Base-by-base conservation (phyloP, 1,284 basidiomycete species). In the Cystobasidium sp. region DNA sequence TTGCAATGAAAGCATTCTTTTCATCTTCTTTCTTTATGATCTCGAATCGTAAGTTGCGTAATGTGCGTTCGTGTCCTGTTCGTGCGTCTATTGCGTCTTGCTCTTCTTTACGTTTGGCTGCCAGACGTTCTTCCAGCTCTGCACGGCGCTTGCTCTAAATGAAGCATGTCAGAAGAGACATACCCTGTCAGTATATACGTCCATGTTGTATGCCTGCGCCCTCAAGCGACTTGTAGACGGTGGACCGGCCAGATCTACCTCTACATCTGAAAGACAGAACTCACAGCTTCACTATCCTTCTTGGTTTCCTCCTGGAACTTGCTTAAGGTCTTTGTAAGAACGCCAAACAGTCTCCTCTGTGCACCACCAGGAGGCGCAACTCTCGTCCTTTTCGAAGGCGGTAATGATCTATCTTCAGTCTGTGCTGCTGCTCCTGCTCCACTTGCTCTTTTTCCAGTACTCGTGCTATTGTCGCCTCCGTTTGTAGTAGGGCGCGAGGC, bases 311-410 rank as follows among this genome's bases (percentile, higher is more conserved):
- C 58, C 44, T 78, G 77, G 14, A 78, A 77, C 46, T 77, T 78
- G 58, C 76, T 74, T 31, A 80, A 62, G 10, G 78, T 80, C 14
- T 72, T 74, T 46, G 76, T 75, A 68, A 80, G 68, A 14, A 80
- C 53, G 14, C 79, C 79, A 68, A 80, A 80, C 76, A 80, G 76
- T 18, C 79, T 47, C 53, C 74, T 66, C 6, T 78, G 70, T 58
- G 70, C 70, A 46, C 62, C 70, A 39, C 62, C 47, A 20, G 49
- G 31, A 31, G 31, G 59, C 20, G 58, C 51, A 39, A 63, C 66
- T 39, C 70, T 65, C 18, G 70, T 76, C 12, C 79, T 63, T 46
- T 76, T 75, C 37, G 73, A 68, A 6, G 64, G 64, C n/a, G 64
- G 65, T 24, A 74, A 46, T 5, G 22, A 41, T n/a, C 52, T 64